A percentile compares a stretch with the other conserved stretches of the same genome.
phyloP scores from a whole-genome alignment of 106 monocot genomes.

The Apostasia ramifera region DNA sequence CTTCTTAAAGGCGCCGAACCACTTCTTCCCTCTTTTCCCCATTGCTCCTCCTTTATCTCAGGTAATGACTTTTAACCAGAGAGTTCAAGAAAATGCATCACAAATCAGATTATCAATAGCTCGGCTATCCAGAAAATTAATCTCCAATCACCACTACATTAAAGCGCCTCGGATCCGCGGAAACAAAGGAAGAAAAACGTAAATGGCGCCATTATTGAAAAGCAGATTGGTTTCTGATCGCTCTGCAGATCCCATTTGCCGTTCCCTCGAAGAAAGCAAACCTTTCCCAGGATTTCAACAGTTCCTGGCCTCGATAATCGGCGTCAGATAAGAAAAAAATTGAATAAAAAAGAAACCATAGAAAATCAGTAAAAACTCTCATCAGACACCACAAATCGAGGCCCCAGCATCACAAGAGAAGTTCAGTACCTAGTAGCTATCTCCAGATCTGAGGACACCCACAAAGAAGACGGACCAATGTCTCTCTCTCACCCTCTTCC shows the following conservation, averaged over 20 bases:
- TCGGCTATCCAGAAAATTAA: too few species aligned
- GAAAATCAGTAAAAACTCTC: too few species aligned
- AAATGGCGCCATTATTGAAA: background rate
- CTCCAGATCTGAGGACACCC: too few species aligned
- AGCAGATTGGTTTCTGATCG: background rate
- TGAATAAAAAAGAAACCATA: background rate
- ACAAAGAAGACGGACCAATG: too few species aligned
- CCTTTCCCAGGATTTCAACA: background rate
- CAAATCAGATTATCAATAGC: too few species aligned
- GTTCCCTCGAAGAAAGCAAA: background rate
- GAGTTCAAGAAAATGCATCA: background rate
- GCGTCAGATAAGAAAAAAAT: background rate
- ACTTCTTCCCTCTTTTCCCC: slow-evolving; percentile 76
- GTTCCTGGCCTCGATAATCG: too few species aligned
- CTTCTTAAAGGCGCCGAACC: slow-evolving; percentile 73
- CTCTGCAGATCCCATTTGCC: background rate
- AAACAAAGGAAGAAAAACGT: background rate
- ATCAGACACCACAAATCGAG: too few species aligned
- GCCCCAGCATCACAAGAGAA: too few species aligned
- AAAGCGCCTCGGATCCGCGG: too few species aligned
- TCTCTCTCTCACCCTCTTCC: background rate
- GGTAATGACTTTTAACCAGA: background rate
- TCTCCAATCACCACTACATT: background rate
- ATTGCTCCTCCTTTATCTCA: slow-evolving; percentile 19
- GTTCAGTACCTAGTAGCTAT: background rate